phyloP scores from a whole-genome alignment of 345 rosid genomes.

The Syzygium grande region DNA sequence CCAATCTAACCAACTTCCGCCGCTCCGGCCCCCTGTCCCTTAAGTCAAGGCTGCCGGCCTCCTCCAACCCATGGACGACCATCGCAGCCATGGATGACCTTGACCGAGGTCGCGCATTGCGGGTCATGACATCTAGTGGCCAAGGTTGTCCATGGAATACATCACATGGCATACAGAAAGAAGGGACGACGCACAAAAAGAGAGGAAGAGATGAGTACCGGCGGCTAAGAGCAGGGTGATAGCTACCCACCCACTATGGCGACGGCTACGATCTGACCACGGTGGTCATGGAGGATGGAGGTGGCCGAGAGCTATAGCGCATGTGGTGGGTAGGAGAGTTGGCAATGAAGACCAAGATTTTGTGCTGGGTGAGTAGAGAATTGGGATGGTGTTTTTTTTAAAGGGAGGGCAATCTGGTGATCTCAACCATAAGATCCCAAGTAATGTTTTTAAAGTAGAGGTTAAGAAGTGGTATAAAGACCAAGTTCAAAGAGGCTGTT shows the following conservation, averaged over 20 bases:
- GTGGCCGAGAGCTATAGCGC: background rate
- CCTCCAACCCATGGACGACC: background rate
- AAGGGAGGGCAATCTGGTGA: background rate
- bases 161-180: background rate
- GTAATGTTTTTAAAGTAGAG: background rate
- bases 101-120: background rate
- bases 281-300: background rate
- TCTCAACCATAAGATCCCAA: background rate
- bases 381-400: background rate
- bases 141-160: background rate
- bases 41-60: background rate
- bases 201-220: background rate
- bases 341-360: background rate
- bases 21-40: background rate
- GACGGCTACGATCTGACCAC: background rate
- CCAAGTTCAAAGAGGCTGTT: background rate
- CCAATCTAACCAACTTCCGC: background rate
- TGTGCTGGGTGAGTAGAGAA: background rate
- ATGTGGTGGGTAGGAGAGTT: background rate
- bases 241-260: background rate
- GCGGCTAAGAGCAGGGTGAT: background rate
- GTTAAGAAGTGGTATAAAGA: background rate
- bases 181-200: background rate
- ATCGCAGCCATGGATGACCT: background rate
- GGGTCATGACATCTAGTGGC: background rate